A percentile compares a stretch with the other conserved stretches of the same genome.
Evolutionary conservation across 2,329 filamentous ascomycete genomes (phyloP).

Genomic region (Colletotrichum filicis): DNA sequence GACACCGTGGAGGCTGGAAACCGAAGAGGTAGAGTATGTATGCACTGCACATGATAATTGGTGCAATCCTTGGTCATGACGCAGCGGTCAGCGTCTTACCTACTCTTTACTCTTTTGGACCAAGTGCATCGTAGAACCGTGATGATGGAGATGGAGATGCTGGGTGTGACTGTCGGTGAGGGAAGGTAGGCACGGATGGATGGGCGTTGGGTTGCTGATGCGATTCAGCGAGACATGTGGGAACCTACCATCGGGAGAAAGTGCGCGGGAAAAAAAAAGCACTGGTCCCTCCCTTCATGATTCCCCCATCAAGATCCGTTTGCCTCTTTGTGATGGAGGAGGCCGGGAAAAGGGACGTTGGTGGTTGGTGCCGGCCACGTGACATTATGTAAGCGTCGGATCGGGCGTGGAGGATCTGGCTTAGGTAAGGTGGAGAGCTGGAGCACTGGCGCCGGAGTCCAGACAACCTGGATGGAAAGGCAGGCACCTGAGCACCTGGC

Average conservation of each 20-base stretch:
- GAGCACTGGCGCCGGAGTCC: too few relatives aligned
- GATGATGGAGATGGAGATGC: not conserved
- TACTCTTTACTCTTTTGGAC: not conserved
- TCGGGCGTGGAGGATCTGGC: not conserved
- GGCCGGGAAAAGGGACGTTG: slow-evolving; percentile 29
- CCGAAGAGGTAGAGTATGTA: slow-evolving; percentile 7
- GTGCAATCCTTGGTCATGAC: not conserved
- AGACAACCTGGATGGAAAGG: not conserved
- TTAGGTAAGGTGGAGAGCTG: not conserved
- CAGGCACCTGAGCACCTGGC: too few relatives aligned
- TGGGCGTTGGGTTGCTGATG: not conserved
- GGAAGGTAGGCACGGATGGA: not conserved
- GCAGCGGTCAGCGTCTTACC: not conserved
- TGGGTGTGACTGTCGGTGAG: not conserved
- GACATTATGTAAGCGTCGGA: slow-evolving; percentile 19
- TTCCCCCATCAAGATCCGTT: slow-evolving; percentile 25
- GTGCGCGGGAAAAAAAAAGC: slow-evolving; percentile 15
- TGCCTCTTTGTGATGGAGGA: slow-evolving; percentile 31
- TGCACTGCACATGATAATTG: slow-evolving; percentile 11
- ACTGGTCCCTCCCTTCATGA: slow-evolving; percentile 28
- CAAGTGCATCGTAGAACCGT: slow-evolving; percentile 5
- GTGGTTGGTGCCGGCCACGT: slow-evolving; percentile 20
- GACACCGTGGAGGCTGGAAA: not conserved
- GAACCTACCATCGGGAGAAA: slow-evolving; percentile 16
- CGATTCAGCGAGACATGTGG: slow-evolving; percentile 21